A percentile compares a stretch with the other conserved stretches of the same genome.
Evolutionary conservation across 2,329 filamentous ascomycete species (phyloP).

Genomic region (Fragosphaeria purpurea): DNA sequence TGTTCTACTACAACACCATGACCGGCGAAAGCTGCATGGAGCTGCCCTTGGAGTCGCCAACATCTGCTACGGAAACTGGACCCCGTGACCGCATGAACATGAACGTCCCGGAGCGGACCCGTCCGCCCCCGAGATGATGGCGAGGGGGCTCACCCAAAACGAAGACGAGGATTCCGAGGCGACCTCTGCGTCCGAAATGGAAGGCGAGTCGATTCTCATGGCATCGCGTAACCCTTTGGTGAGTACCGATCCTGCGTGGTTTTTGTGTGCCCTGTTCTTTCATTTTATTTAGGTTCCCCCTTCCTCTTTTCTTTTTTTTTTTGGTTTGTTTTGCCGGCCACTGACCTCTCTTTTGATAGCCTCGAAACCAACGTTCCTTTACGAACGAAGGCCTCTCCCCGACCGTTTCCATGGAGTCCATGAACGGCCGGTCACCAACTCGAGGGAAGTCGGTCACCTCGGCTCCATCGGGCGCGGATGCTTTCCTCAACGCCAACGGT

Average conservation of each 20-base stretch:
- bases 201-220: conserved; percentile 64
- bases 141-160: conserved; percentile 67
- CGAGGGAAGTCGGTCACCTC: conserved; percentile 29
- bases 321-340: conserved; percentile 8
- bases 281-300: neutral
- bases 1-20: conserved; percentile 98
- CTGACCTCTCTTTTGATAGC: conserved; percentile 23
- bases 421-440: conserved; percentile 55
- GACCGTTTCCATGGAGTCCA: conserved; percentile 83
- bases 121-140: conserved; percentile 89
- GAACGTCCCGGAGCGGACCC: conserved; percentile 77
- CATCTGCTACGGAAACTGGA: conserved; percentile 68
- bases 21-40: conserved; percentile 94
- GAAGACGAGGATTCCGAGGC: conserved; percentile 83
- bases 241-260: conserved; percentile 25
- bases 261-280: conserved; percentile 1
- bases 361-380: conserved; percentile 56
- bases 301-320: neutral
- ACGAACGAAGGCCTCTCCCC: conserved; percentile 64
- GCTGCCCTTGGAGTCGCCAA: conserved; percentile 82
- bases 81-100: conserved; percentile 84
- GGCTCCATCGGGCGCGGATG: conserved; percentile 42
- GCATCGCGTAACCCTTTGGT: conserved; percentile 60
- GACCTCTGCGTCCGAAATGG: conserved; percentile 75
- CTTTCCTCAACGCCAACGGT: conserved; percentile 37